Percentiles rank a stretch among this genome's conserved stretches.
phyloP scores from a whole-genome alignment of 805 yeast species.

The Candida koratica region DNA sequence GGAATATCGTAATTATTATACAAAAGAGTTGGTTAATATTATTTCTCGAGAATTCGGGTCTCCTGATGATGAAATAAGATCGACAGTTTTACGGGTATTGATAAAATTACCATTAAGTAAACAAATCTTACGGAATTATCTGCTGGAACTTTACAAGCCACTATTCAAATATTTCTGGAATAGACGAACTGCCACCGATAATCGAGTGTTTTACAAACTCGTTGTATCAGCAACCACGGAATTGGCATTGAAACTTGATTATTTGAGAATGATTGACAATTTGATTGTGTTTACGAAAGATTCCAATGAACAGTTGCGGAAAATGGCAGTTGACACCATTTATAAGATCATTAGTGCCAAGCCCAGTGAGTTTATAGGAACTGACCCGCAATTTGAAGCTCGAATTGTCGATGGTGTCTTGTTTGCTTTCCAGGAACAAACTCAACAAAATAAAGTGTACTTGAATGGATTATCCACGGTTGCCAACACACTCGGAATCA shows the following conservation, averaged over 20 bases:
- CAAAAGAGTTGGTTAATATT: conserved; percentile 67
- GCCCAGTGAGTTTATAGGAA: conserved; percentile 41
- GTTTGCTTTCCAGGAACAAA: conserved; percentile 78
- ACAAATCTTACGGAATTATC: conserved; percentile 49
- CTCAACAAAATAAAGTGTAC: conserved; percentile 50
- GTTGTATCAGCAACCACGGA: conserved; percentile 72
- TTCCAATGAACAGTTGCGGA: conserved; percentile 74
- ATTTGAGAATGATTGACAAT: conserved; percentile 52
- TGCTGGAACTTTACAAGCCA: conserved; percentile 50
- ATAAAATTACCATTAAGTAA: conserved; percentile 62
- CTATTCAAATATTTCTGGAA: conserved; percentile 78
- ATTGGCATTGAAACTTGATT: conserved; percentile 66
- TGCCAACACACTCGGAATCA: conserved; percentile 53
- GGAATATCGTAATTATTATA: conserved; percentile 74
- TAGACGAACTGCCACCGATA: conserved; percentile 71
- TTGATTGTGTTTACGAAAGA: conserved; percentile 65
- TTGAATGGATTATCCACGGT: conserved; percentile 63
- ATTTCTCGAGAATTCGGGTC: conserved; percentile 69
- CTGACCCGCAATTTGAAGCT: conserved; percentile 60
- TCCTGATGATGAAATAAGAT: conserved; percentile 85
- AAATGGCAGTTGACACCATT: conserved; percentile 72
- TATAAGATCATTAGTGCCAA: conserved; percentile 47
- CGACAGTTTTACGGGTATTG: conserved; percentile 64
- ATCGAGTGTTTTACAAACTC: conserved; percentile 45
- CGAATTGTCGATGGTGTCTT: conserved; percentile 75